phyloP scores from a whole-genome alignment of 495 filamentous ascomycete species.

The Podospora pseudoanserina region DNA sequence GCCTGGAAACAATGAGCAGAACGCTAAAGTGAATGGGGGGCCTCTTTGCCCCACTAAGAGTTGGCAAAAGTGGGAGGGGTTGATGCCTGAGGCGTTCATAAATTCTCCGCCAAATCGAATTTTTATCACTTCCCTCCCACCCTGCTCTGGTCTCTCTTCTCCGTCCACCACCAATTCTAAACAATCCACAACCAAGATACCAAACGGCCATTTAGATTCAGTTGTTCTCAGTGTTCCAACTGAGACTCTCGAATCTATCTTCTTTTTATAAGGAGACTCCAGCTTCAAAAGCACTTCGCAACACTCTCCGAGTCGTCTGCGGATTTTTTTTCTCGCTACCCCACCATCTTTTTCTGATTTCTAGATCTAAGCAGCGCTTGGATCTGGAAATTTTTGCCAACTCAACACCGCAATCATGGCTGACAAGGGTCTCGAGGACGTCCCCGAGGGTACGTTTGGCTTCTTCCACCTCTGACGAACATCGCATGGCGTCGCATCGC shows the following conservation, averaged over 20 bases:
- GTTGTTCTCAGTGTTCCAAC: slow-evolving; percentile 42
- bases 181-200: slow-evolving; percentile 32
- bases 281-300: slow-evolving; percentile 39
- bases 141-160: slow-evolving; percentile 26
- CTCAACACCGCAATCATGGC: slow-evolving; percentile 82
- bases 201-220: slow-evolving; percentile 33
- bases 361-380: slow-evolving; percentile 64
- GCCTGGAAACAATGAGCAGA: background rate
- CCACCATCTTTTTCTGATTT: slow-evolving; percentile 43
- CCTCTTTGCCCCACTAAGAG: slow-evolving; percentile 21
- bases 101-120: slow-evolving; percentile 31
- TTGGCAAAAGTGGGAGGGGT: slow-evolving; percentile 18
- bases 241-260: slow-evolving; percentile 42
- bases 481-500: background rate
- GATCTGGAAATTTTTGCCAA: slow-evolving; percentile 57
- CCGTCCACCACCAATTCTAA: slow-evolving; percentile 26
- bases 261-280: slow-evolving; percentile 36
- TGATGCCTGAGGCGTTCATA: slow-evolving; percentile 31
- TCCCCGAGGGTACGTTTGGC: slow-evolving; percentile 71
- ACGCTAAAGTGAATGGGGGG: background rate
- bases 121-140: slow-evolving; percentile 24
- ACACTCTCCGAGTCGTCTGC: slow-evolving; percentile 35
- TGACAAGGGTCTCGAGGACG: slow-evolving; percentile 96
- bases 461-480: background rate
- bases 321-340: slow-evolving; percentile 44